Evolutionary conservation across 2,329 filamentous ascomycete genomes (phyloP), one percentile per base, ranked within the genome.

Genomic region (Exophiala dermatitidis): DNA sequence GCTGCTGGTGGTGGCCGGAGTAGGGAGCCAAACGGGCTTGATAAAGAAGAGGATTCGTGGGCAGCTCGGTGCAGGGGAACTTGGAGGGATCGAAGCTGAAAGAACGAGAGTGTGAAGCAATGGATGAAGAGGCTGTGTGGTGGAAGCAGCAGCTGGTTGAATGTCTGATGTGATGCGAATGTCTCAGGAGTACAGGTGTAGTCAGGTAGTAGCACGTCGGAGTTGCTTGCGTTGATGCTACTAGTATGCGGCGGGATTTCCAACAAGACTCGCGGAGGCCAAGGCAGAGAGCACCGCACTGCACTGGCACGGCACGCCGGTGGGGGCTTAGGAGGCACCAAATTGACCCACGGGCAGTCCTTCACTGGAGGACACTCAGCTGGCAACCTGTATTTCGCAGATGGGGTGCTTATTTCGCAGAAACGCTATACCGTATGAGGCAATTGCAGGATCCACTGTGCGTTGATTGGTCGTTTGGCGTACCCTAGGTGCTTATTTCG

Each of bases 171-270:
- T 46, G 43, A 32, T 54, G 26, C 48, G 54, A 47, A 54, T 54
- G 55, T 54, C 52, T 57, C 48, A 54, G 46, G 52, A 57, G 48
- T 44, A 28, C 43, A 38, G 33, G 41, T 44, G 44, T 47, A 19
- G 19, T 19, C 19, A 19, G 19, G 19, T 19, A 19, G 19, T 19
- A 19, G 19, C 19, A 19, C 19, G 19, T 19, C 19, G 19, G 19
- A 19, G 19, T 19, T 19, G 19, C 19, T 19, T 28, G 48, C 50
- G 49, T 41, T 32, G 46, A 46, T 49, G 26, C 19, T 7, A 19
- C 19, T 19, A 19, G 19, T 19, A 34, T 46, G 40, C 53, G 33
- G 49, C 45, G 40, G 40, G 46, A 48, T 56, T 52, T 52, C 46
- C 42, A 51, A 57, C 30, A 31, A 41, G 48, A 46, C 50, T 40